A percentile compares a stretch with the other conserved stretches of the same genome.
Conservation (phyloP, 768 basidiomycete species). For the Crucibulum laeve region DNA sequence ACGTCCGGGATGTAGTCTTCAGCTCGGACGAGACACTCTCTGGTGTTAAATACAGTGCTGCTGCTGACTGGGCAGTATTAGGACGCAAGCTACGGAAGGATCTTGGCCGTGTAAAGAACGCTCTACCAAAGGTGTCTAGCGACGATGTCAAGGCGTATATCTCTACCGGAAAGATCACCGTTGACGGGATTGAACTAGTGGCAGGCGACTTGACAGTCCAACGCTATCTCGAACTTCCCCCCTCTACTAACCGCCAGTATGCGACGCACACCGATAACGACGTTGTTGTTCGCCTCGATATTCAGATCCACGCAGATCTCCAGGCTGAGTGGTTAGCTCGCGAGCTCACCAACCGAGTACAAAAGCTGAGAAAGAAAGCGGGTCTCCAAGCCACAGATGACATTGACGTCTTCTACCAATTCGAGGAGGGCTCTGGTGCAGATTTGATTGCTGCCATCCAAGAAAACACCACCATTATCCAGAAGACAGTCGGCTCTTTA, state of each 20-base stretch:
- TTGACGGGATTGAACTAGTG: conserved; percentile 87
- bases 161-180: conserved; percentile 67
- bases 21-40: conserved; percentile 83
- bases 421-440: conserved; percentile 63
- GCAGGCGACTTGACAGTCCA: conserved; percentile 90
- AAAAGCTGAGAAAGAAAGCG: conserved; percentile 93
- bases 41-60: conserved; percentile 86
- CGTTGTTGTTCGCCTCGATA: conserved; percentile 90
- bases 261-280: conserved; percentile 91
- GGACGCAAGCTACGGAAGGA: conserved; percentile 94
- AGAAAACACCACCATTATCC: conserved; percentile 65
- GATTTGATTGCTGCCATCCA: conserved; percentile 63
- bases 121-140: conserved; percentile 75
- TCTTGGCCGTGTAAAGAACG: conserved; percentile 83
- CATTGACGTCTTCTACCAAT: conserved; percentile 80
- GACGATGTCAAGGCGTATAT: conserved; percentile 80
- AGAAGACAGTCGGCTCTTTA: conserved; percentile 68
- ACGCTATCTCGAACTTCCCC: conserved; percentile 81
- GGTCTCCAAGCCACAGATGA: conserved; percentile 95
- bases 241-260: conserved; percentile 55
- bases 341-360: conserved; percentile 88
- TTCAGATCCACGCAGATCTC: conserved; percentile 82
- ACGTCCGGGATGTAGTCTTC: conserved; percentile 87
- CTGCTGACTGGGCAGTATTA: conserved; percentile 93
- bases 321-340: conserved; percentile 85